phyloP scores from a whole-genome alignment of 2,329 filamentous ascomycete genomes.

The Pezicula radicicola region DNA sequence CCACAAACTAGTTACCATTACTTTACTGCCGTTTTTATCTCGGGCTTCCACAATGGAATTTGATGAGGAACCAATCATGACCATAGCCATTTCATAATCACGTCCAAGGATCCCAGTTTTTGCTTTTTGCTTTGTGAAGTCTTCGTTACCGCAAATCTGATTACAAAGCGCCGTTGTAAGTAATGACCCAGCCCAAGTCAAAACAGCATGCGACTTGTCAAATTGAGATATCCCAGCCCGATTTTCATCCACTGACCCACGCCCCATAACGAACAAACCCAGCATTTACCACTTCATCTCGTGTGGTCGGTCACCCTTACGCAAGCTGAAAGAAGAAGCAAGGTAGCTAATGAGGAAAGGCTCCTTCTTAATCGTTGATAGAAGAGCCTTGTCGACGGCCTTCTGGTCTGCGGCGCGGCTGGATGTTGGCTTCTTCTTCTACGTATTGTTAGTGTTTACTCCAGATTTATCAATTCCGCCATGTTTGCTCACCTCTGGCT shows the following conservation, averaged over 20 bases:
- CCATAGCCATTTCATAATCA: not conserved
- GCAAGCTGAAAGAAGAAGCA: slow-evolving; percentile 92
- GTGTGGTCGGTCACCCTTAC: slow-evolving; percentile 99
- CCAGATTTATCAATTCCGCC: slow-evolving; percentile 6
- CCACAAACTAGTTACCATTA: no score
- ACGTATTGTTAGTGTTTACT: slow-evolving; percentile 30
- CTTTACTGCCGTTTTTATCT: no score
- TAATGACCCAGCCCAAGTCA: slow-evolving; percentile 62
- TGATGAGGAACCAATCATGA: not conserved
- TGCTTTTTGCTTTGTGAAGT: slow-evolving; percentile 27
- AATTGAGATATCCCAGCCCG: slow-evolving; percentile 43
- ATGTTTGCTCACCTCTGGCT: slow-evolving; percentile 74
- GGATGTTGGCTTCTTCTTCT: slow-evolving; percentile 97
- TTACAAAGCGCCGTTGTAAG: slow-evolving; percentile 30
- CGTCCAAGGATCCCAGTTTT: not conserved
- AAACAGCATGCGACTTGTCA: slow-evolving; percentile 63
- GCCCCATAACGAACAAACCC: slow-evolving; percentile 21
- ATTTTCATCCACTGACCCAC: slow-evolving; percentile 42
- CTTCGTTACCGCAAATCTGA: slow-evolving; percentile 32
- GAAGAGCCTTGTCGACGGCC: slow-evolving; percentile 93
- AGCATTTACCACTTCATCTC: slow-evolving; percentile 95
- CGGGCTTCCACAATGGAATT: no score
- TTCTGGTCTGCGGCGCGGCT: slow-evolving; percentile 96
- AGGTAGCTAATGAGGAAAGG: slow-evolving; percentile 93
- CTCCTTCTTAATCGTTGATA: slow-evolving; percentile 98